phyloP scores from a whole-genome alignment of 1,139 yeast species.

The Nakaseomyces kungkrabaensis region DNA sequence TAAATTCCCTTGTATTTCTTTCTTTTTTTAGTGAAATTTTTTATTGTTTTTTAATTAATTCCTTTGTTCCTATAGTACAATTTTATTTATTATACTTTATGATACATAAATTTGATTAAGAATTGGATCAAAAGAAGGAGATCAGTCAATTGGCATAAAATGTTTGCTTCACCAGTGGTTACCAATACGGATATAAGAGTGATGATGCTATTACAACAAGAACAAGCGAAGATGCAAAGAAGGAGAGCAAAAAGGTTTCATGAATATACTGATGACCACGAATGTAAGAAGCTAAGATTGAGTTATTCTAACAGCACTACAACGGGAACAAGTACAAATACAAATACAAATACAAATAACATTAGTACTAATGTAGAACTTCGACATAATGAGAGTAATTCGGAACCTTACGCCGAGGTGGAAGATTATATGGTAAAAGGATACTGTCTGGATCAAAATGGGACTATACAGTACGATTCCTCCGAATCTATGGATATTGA shows the following conservation, averaged over 20 bases:
- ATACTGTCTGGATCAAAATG: neutral
- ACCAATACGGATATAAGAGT: neutral
- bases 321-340: too few species aligned
- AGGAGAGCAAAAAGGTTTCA: neutral
- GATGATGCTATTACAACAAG: conserved; percentile 2
- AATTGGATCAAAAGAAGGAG: too few species aligned
- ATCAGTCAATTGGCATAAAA: neutral
- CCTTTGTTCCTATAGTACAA: too few species aligned
- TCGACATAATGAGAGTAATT: neutral
- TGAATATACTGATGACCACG: neutral
- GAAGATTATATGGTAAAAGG: conserved; percentile 2
- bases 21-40: too few species aligned
- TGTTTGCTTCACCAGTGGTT: neutral
- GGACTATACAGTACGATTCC: neutral
- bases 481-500: neutral
- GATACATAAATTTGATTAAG: too few species aligned
- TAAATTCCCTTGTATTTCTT: too few species aligned
- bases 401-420: conserved; percentile 1
- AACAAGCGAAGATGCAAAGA: neutral
- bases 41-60: too few species aligned
- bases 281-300: neutral
- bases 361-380: neutral
- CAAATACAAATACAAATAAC: too few species aligned
- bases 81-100: too few species aligned
- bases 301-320: neutral